A percentile compares a stretch with the other conserved stretches of the same genome.
Evolutionary conservation across 2,329 filamentous ascomycete species (phyloP).

Genomic region (Zymoseptoria passerinii): DNA sequence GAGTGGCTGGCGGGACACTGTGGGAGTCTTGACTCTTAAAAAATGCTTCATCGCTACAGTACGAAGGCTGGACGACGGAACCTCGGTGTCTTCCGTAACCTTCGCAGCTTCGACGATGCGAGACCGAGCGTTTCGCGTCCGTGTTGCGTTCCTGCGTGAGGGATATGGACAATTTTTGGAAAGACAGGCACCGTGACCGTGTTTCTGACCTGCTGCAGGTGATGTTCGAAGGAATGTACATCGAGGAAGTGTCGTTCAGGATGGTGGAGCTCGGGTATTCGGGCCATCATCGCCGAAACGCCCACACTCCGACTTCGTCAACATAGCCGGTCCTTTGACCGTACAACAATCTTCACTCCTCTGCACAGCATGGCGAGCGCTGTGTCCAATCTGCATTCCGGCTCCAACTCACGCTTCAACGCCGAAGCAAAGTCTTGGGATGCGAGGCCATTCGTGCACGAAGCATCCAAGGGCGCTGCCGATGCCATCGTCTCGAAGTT

Average conservation of each 20-base stretch:
- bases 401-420: constrained; percentile 19
- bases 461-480: constrained; percentile 15
- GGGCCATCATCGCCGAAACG: not conserved
- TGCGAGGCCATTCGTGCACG: constrained; percentile 18
- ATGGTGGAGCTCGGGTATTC: not conserved
- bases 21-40: not conserved
- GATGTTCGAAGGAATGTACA: not conserved
- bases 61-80: not conserved
- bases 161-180: no score
- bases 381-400: constrained; percentile 14
- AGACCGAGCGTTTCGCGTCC: no score
- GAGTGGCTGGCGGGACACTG: not conserved
- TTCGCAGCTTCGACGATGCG: not conserved
- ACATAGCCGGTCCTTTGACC: not conserved
- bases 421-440: constrained; percentile 22
- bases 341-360: not conserved
- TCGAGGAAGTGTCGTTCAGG: not conserved
- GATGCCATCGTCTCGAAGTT: constrained; percentile 13
- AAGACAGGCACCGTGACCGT: no score
- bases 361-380: constrained; percentile 17
- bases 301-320: not conserved
- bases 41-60: not conserved
- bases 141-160: no score
- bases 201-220: no score
- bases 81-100: not conserved